Base-by-base conservation (phyloP, 805 yeast species). In the Candida ulmi region DNA sequence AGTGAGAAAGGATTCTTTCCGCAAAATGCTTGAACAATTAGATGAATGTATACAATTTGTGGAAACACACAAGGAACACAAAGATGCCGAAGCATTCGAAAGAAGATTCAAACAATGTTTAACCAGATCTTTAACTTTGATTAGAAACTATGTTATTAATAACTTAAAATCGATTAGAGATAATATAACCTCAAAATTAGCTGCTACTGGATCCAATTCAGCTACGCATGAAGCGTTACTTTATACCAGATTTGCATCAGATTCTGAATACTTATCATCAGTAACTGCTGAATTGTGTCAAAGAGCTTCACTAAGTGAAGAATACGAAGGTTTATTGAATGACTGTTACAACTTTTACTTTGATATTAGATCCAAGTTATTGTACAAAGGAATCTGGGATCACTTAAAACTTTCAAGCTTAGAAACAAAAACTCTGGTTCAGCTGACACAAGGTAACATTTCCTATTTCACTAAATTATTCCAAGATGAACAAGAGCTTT, bases 61-160 rank as follows among this genome's bases (percentile, higher is more conserved):
- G 5, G 66, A 69, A 8, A 61, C 63, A 3, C 74, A 80, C 38
- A 60, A 67, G 7, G 79, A 79, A 41, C 83, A 83, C 52, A 79
- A 76, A 53, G 95, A 88, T 39, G 66, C 76, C 11, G 91, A 80
- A 21, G 54, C 76, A 2, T 88, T 85, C 56, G 72, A 71, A 35
- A 76, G 79, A 46, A 73, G 90, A 42, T 87, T 86, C 62, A 76
- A 84, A 45, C 95, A 86, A 51, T 86, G 96, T 52, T 69, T 88
- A 72, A 79, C 90, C 1, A 72, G 96, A 42, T 81, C 95, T 2
- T 68, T 88, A 35, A 78, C 93, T 0, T 65, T 91, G 43, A 75
- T 88, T 13, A 73, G 82, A 46, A 85, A 81, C 51, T 87, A 80
- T 54, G 61, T 85, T 39, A 68, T 67, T 9, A 55, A 52, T 29